Evolutionary conservation across 805 yeast genomes (phyloP), one percentile per base, ranked within the genome.

Genomic region (Pichia thaimueangensis): DNA sequence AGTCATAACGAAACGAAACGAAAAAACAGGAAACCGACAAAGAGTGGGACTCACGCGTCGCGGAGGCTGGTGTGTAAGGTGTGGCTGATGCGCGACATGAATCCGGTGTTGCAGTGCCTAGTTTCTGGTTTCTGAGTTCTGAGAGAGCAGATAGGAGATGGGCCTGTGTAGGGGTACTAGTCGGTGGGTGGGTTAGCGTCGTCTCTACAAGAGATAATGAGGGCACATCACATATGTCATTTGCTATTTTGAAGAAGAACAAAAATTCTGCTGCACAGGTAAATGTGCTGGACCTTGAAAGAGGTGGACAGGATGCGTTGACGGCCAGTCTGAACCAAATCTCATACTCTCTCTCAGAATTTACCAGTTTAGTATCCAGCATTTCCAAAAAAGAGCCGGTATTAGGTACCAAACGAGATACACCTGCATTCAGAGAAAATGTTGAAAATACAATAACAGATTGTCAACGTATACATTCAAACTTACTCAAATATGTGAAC

Each of bases 361-460:
- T 41, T 6, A 35, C 30, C 16, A 36, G 13, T 12, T 27, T 36
- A 17, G 30, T 28, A 15, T 33, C 42, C 4, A 32, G 16, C 13
- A 39, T 39, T 6, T 22, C 23, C 5, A 39, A 21, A 27, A n/a
- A 5, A 15, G 37, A 33, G 15, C 25, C 17, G 5, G 8, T 21
- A 40, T 50, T 80, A 13, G 86, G 86, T 0, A 64, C 80, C 1
- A 65, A 66, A 40, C 50, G 79, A 48, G 85, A 80, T 50, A 61
- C 63, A 17, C 45, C 65, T 3, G 56, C 57, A 9, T 50, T 58
- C 4, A 62, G 76, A 17, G 55, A 63, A 2, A 50, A 60, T 40
- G 49, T 67, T 44, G 63, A 59, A 36, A 43, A 51, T 22, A 41
- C 48, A 30, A 47, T 52, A 7, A 43, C 30, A 29, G 32, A 45